These are phyloP conservation scores for Aureobasidium pullulans DNA, from an alignment of 2,329 filamentous ascomycete genomes.

Conservation along the genomic window DNA sequence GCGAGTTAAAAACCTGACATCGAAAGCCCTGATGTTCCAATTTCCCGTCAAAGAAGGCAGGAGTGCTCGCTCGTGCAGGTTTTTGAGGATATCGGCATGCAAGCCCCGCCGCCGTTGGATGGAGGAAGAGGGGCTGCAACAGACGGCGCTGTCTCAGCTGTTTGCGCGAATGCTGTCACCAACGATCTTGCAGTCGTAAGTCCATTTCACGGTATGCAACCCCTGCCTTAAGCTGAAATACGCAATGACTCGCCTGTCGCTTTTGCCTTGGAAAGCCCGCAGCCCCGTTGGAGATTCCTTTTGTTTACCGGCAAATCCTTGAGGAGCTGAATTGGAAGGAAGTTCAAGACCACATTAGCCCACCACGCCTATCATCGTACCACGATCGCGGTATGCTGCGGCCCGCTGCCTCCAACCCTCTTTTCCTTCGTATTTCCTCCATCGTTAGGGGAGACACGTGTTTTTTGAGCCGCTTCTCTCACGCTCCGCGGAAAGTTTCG, in stretches of 20 bases:
- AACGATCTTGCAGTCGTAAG: not conserved
- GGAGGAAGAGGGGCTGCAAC: not conserved
- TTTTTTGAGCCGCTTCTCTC: not conserved
- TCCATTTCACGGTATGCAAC: not conserved
- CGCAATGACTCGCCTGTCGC: not conserved
- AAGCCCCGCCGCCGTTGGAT: not conserved
- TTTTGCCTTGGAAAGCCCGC: not conserved
- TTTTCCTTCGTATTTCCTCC: not conserved
- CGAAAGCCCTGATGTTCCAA: not conserved
- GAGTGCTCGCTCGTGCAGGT: not conserved
- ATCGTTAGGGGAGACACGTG: not conserved
- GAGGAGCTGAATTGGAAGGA: not conserved
- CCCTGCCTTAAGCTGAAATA: not conserved
- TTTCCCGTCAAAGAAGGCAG: not conserved
- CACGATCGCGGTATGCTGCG: not conserved
- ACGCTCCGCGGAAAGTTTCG: not conserved
- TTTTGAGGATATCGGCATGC: not conserved
- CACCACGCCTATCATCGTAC: not conserved
- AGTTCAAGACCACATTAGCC: not conserved
- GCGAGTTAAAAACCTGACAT: not conserved
- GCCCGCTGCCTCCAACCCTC: slow-evolving; percentile 3
- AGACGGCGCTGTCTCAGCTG: slow-evolving; percentile 2
- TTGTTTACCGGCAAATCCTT: not conserved
- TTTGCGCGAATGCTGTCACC: not conserved
- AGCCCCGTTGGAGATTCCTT: not conserved